Evolutionary conservation across 2,329 filamentous ascomycete genomes (phyloP).

Genomic region (Claviceps purpurea): DNA sequence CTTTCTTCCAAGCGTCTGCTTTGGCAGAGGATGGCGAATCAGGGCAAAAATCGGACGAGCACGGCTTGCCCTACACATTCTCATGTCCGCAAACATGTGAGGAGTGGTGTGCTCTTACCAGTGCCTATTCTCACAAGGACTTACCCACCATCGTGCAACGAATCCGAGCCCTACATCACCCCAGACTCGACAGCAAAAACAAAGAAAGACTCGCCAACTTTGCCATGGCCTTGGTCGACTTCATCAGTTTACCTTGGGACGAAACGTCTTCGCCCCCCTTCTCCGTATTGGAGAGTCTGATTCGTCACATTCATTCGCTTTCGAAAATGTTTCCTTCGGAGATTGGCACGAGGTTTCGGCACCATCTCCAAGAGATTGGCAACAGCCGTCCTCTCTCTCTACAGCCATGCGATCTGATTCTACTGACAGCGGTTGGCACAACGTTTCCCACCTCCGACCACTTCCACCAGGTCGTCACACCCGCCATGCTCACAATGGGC

Average conservation of each 20-base stretch:
- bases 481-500: constrained; percentile 71
- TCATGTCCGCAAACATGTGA: constrained; percentile 67
- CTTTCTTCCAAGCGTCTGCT: constrained; percentile 31
- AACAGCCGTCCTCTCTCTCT: constrained; percentile 35
- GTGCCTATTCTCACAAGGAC: constrained; percentile 47
- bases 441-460: constrained; percentile 95
- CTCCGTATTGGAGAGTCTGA: constrained; percentile 59
- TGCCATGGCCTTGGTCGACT: constrained; percentile 50
- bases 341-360: constrained; percentile 64
- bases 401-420: constrained; percentile 57
- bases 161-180: constrained; percentile 84
- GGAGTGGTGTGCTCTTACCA: constrained; percentile 56
- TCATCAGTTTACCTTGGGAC: constrained; percentile 36
- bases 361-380: constrained; percentile 49
- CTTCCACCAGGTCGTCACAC: constrained; percentile 90
- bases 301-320: constrained; percentile 85
- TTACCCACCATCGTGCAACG: constrained; percentile 72
- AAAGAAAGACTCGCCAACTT: constrained; percentile 68
- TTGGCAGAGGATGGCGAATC: constrained; percentile 26
- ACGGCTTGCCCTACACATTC: constrained; percentile 68
- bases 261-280: constrained; percentile 41
- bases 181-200: constrained; percentile 72
- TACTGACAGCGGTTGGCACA: constrained; percentile 71
- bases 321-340: constrained; percentile 72
- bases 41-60: constrained; percentile 29